Evolutionary conservation across 208 protist species (phyloP).

Genomic region (Crithidia mellificae): DNA sequence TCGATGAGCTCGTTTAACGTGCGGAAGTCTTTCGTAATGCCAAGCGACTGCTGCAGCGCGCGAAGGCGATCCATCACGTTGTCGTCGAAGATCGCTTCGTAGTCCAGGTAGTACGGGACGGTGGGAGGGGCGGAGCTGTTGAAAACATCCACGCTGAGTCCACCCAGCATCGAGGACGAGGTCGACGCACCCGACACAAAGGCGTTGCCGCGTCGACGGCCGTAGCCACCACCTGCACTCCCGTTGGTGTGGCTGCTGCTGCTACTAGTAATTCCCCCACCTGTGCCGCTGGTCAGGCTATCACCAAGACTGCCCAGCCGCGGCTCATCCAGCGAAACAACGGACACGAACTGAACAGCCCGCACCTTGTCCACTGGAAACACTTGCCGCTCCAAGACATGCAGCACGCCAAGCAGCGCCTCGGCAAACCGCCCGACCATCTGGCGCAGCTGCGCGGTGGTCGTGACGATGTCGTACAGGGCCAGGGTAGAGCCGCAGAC

Average conservation of each 20-base stretch:
- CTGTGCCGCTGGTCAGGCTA: not conserved
- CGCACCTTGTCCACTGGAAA: constrained; percentile 62
- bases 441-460: constrained; percentile 44
- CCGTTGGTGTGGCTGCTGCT: not conserved
- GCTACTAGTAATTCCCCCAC: no score
- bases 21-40: constrained; percentile 66
- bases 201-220: not conserved
- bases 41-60: constrained; percentile 58
- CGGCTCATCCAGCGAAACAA: constrained; percentile 73
- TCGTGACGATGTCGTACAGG: constrained; percentile 77
- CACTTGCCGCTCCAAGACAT: constrained; percentile 68
- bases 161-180: not conserved
- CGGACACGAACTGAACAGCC: constrained; percentile 69
- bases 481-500: constrained; percentile 63
- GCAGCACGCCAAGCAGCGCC: constrained; percentile 75
- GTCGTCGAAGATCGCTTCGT: constrained; percentile 74
- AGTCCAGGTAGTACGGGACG: constrained; percentile 80
- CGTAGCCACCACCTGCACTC: not conserved
- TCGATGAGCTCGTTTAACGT: constrained; percentile 78
- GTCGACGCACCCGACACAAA: not conserved
- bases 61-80: constrained; percentile 67
- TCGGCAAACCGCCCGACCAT: constrained; percentile 69
- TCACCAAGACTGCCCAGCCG: not conserved
- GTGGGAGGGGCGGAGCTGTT: constrained; percentile 15
- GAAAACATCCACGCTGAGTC: constrained; percentile 28